phyloP scores from a whole-genome alignment of 495 filamentous ascomycete genomes.

The Aspergillus carlsbadensis region DNA sequence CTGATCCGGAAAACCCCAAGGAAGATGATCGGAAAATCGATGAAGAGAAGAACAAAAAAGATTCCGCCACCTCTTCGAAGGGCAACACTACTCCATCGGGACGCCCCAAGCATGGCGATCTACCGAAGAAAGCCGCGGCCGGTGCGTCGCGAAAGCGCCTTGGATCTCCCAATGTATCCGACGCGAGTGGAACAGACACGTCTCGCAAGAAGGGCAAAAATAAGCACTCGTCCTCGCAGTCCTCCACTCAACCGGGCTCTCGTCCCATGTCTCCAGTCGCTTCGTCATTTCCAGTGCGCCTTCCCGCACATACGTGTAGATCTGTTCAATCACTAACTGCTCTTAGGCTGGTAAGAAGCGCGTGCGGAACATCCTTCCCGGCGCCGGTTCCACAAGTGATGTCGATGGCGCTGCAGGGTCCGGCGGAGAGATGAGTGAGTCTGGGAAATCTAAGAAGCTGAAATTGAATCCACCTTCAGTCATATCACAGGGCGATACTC shows the following conservation, averaged over 20 bases:
- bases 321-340: constrained; percentile 18
- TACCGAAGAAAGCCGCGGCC: constrained; percentile 56
- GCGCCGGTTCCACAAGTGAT: constrained; percentile 72
- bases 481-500: constrained; percentile 52
- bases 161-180: constrained; percentile 82
- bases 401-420: constrained; percentile 70
- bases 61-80: constrained; percentile 63
- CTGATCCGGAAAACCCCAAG: constrained; percentile 53
- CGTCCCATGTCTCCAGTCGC: constrained; percentile 51
- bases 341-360: constrained; percentile 47
- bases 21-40: constrained; percentile 72
- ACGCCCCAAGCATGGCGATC: constrained; percentile 47
- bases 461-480: constrained; percentile 55
- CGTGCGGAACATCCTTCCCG: constrained; percentile 36
- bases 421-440: constrained; percentile 69
- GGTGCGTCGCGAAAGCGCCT: constrained; percentile 69
- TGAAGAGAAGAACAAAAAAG: constrained; percentile 56
- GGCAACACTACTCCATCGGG: constrained; percentile 75
- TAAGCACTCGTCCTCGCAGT: constrained; percentile 49
- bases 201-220: constrained; percentile 86
- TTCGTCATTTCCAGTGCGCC: constrained; percentile 35
- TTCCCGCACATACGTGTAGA: background rate
- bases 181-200: constrained; percentile 87
- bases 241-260: constrained; percentile 55
- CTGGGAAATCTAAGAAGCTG: constrained; percentile 66